Evolutionary conservation across 2,329 filamentous ascomycete species (phyloP).

Genomic region (Fusarium sp.): DNA sequence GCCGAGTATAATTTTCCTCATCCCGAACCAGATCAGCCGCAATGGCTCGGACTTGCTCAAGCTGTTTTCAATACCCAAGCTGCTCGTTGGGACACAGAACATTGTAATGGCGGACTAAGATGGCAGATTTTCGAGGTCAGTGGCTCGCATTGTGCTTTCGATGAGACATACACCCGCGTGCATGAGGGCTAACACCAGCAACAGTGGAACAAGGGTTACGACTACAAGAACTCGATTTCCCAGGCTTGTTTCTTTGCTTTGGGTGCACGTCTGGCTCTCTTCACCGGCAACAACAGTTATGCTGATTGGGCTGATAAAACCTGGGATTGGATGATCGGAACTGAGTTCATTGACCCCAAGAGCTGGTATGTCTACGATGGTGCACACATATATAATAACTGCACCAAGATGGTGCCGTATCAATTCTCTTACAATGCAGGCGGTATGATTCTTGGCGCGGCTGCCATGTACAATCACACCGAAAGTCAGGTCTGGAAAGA

Average conservation of each 20-base stretch:
- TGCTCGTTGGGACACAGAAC: conserved; percentile 74
- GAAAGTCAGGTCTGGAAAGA: conserved; percentile 65
- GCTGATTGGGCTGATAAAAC: conserved; percentile 79
- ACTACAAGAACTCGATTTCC: conserved; percentile 78
- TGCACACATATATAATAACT: conserved; percentile 66
- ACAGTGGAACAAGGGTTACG: conserved; percentile 80
- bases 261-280: conserved; percentile 76
- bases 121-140: conserved; percentile 80
- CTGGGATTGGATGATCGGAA: conserved; percentile 74
- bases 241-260: conserved; percentile 73
- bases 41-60: conserved; percentile 79
- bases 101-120: conserved; percentile 80
- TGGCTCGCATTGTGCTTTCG: not conserved
- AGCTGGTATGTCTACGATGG: conserved; percentile 73
- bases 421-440: conserved; percentile 79
- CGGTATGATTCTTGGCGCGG: conserved; percentile 72
- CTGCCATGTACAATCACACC: conserved; percentile 76
- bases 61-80: conserved; percentile 86
- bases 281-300: conserved; percentile 82
- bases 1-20: conserved; percentile 76
- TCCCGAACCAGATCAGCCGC: conserved; percentile 65
- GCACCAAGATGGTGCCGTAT: conserved; percentile 67
- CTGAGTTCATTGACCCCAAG: conserved; percentile 67
- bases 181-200: conserved; percentile 9
- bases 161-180: not conserved